A percentile compares a stretch with the other conserved stretches of the same genome.
These are phyloP conservation scores for Pseudogymnoascus sp. DNA, from an alignment of 2,329 filamentous ascomycete genomes.

Conservation along the genomic window DNA sequence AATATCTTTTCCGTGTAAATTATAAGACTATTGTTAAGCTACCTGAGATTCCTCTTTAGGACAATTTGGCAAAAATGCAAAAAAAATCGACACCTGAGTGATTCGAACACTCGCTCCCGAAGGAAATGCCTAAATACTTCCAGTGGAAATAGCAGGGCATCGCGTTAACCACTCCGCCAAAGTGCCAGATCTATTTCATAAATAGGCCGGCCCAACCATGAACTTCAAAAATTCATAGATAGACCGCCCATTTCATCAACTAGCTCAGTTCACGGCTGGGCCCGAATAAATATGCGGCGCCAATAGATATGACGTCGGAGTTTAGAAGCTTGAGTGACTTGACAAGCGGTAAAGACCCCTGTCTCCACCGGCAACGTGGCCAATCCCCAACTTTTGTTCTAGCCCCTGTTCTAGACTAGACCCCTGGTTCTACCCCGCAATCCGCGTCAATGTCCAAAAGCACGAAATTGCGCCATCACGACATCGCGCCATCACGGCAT, in stretches of 20 bases:
- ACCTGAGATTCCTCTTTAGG: too few species aligned
- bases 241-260: too few species aligned
- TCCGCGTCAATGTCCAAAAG: neutral
- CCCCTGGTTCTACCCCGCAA: neutral
- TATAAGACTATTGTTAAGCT: too few species aligned
- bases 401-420: neutral
- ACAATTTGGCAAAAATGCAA: neutral
- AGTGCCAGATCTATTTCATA: neutral
- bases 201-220: too few species aligned
- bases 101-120: conserved; percentile 10
- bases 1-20: too few species aligned
- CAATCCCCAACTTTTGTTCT: neutral
- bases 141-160: conserved; percentile 3
- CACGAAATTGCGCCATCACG: neutral
- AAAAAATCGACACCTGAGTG: conserved; percentile 8
- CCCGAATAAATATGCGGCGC: too few species aligned
- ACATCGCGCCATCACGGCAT: too few species aligned
- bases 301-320: neutral
- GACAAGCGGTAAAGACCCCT: neutral
- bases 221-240: too few species aligned
- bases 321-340: neutral
- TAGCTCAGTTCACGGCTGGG: too few species aligned
- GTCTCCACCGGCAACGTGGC: neutral
- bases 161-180: conserved; percentile 10
- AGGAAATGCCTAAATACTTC: conserved; percentile 1